Percentiles rank a stretch among this genome's conserved stretches.
phyloP scores from a whole-genome alignment of 2,329 filamentous ascomycete genomes.

The Fusarium armeniacum region DNA sequence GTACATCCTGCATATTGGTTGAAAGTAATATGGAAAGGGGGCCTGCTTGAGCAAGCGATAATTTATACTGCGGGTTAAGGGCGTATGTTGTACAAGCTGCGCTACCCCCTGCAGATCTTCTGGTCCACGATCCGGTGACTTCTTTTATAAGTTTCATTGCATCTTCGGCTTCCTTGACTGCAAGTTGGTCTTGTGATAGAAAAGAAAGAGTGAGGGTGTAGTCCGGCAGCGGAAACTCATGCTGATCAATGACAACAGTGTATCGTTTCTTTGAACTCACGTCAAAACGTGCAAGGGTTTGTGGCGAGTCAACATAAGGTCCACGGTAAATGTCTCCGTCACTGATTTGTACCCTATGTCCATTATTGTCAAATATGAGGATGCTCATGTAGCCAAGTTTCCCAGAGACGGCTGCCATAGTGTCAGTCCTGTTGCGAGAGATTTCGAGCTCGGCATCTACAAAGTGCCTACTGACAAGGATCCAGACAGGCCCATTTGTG shows the following conservation, averaged over 20 bases:
- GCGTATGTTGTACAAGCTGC: constrained; percentile 81
- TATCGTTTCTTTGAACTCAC: constrained; percentile 59
- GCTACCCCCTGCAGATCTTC: constrained; percentile 86
- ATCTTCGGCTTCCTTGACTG: constrained; percentile 72
- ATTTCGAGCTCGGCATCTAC: constrained; percentile 74
- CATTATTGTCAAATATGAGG: constrained; percentile 80
- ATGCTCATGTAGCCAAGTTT: constrained; percentile 88
- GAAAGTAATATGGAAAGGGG: constrained; percentile 82
- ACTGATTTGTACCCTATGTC: constrained; percentile 79
- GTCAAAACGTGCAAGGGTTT: constrained; percentile 82
- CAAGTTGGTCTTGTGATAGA: constrained; percentile 76
- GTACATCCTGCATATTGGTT: constrained; percentile 74
- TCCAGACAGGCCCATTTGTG: constrained; percentile 77
- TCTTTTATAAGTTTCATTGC: constrained; percentile 71
- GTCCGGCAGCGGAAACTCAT: constrained; percentile 77
- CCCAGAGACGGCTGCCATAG: constrained; percentile 62
- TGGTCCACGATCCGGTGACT: constrained; percentile 78
- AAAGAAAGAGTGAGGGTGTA: constrained; percentile 92
- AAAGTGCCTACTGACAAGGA: constrained; percentile 90
- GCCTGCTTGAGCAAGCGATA: constrained; percentile 70
- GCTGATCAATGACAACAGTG: constrained; percentile 80
- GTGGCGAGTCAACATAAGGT: constrained; percentile 93
- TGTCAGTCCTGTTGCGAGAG: constrained; percentile 60
- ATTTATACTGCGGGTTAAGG: constrained; percentile 87
- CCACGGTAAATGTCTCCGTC: constrained; percentile 80